Base-by-base conservation (phyloP, 257 asterid genomes). In the Verbascum thapsus region DNA sequence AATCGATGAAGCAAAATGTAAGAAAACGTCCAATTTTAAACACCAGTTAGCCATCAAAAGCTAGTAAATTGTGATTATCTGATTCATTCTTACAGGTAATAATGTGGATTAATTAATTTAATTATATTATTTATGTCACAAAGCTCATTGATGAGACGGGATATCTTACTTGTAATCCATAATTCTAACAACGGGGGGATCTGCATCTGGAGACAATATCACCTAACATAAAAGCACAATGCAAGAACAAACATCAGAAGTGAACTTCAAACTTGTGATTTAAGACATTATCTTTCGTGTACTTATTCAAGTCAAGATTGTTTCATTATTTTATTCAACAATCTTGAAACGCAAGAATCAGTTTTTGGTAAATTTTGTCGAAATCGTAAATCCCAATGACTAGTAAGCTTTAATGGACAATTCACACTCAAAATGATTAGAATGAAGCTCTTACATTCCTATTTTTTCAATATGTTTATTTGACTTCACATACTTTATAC, bases 121-220 rank as follows among this genome's bases (percentile, higher is more conserved):
- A 6, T 18, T 49, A n/a, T 32, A 61, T 43, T 16, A 37, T 47
- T 12, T 19, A 7, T n/a, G 13, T 22, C n/a, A 37, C 52, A 19
- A 49, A 32, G 68, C 54, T 61, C 23, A 5, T 12, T 35, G 41
- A 47, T 19, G 23, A 7, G 0, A 56, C 22, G 59, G 16, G 12
- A 61, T 50, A 62, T 59, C 96, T 82, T 84, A 94, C 99, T 83
- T 80, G 85, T 85, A 86, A 79, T 94, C 96, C 99, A 94, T 90
- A 43, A 94, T 85, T 69, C 80, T 87, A 67, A 90, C 82, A 64
- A 94, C 99, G 0, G 98, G 98, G 23, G 99, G 98, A 10, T 90
- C 96, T 58, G 98, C 92, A 35, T 90, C 99, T 47, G 96, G 95
- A 68, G 98, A 85, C 76, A 90, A 69, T 74, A 94, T 86, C 73